Conservation (phyloP, 2,329 filamentous ascomycete species). For the Cercospora citrullina region DNA sequence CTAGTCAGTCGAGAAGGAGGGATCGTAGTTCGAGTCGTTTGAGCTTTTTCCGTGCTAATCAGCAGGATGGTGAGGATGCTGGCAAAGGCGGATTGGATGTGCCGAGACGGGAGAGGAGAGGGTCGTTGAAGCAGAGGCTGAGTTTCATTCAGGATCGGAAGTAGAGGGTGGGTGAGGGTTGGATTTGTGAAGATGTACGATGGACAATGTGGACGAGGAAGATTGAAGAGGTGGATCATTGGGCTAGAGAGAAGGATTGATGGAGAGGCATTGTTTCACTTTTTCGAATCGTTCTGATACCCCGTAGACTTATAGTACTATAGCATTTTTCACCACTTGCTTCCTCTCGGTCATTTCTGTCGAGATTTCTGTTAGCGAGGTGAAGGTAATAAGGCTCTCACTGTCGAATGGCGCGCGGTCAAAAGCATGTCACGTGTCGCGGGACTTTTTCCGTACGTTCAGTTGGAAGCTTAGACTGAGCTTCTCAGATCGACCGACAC, state of each 20-base stretch:
- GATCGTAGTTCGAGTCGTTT: constrained; percentile 32
- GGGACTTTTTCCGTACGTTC: not conserved
- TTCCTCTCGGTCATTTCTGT: not conserved
- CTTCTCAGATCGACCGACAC: not conserved
- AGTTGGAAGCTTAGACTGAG: not conserved
- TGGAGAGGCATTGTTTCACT: not conserved
- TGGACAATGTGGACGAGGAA: not conserved
- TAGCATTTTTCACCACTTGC: not conserved
- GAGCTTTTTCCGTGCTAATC: constrained; percentile 30
- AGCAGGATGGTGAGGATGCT: constrained; percentile 14
- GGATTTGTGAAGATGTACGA: not conserved
- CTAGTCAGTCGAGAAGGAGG: constrained; percentile 24
- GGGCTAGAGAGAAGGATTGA: not conserved
- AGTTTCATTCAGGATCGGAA: constrained; percentile 58
- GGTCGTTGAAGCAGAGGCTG: constrained; percentile 68
- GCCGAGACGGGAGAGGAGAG: constrained; percentile 3
- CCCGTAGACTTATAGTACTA: constrained; percentile 5
- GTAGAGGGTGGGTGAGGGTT: not conserved
- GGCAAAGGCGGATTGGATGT: constrained; percentile 1
- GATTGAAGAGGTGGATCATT: not conserved
- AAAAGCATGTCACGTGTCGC: not conserved
- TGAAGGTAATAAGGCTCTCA: too few relatives aligned
- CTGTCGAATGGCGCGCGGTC: too few relatives aligned
- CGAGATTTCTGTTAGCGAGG: too few relatives aligned
- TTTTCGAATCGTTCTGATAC: not conserved